phyloP scores from a whole-genome alignment of 495 filamentous ascomycete genomes.

The Penicillium waksmanii region DNA sequence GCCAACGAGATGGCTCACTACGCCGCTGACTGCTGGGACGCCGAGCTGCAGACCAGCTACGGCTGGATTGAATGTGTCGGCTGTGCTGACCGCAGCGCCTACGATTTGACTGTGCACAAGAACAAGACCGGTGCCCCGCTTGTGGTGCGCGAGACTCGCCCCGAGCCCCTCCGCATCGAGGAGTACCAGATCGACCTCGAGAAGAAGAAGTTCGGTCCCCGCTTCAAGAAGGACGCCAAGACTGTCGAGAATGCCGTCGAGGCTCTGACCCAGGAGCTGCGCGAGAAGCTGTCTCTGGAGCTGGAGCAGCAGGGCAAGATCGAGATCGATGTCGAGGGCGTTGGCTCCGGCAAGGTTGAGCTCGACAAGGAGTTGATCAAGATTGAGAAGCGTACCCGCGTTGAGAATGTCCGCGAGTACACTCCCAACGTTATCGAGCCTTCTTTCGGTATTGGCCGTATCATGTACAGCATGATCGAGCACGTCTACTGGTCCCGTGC shows the following conservation, averaged over 20 bases:
- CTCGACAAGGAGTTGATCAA: conserved; percentile 69
- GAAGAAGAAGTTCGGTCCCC: conserved; percentile 82
- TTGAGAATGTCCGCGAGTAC: conserved; percentile 74
- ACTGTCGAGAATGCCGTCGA: conserved; percentile 70
- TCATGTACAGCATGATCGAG: conserved; percentile 77
- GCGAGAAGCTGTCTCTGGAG: conserved; percentile 68
- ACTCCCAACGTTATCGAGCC: conserved; percentile 86
- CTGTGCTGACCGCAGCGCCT: conserved; percentile 81
- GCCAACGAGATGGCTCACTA: conserved; percentile 84
- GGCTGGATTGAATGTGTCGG: conserved; percentile 90
- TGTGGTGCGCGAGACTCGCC: conserved; percentile 67
- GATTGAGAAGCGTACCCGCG: conserved; percentile 70
- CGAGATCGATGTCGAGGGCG: conserved; percentile 64
- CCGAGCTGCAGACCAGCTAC: conserved; percentile 75
- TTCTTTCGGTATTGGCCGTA: conserved; percentile 82
- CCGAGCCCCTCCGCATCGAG: conserved; percentile 69
- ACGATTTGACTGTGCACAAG: conserved; percentile 77
- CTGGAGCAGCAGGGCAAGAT: conserved; percentile 69
- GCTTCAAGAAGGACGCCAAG: conserved; percentile 81
- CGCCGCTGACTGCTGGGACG: conserved; percentile 84
- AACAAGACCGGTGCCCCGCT: conserved; percentile 80
- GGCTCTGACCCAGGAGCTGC: conserved; percentile 67
- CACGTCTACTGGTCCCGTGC: conserved; percentile 77
- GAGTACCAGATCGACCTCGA: conserved; percentile 77
- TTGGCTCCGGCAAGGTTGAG: conserved; percentile 68